Conservation (phyloP, 176 grass and related monocot species). For the Raddia guianensis region DNA sequence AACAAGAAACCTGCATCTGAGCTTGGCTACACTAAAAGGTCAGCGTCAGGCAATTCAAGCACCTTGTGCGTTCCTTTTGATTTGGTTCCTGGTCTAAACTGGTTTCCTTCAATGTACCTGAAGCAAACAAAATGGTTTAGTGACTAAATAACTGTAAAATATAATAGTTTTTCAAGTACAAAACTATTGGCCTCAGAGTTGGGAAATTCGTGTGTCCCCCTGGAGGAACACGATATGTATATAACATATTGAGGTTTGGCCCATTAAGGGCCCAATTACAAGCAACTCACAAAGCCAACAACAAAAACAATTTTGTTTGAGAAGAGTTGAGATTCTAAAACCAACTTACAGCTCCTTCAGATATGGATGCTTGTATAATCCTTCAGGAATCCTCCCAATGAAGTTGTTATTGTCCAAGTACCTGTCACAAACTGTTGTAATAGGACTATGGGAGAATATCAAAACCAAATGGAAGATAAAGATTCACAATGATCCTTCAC, state of each 20-base stretch:
- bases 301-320: not conserved
- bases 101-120: slow-evolving; percentile 90
- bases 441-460: not conserved
- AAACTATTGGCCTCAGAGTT: too few species aligned
- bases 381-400: slow-evolving; percentile 89
- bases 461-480: not conserved
- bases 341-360: slow-evolving; percentile 85
- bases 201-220: too few species aligned
- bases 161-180: not conserved
- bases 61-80: slow-evolving; percentile 89
- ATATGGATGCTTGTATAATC: slow-evolving; percentile 86
- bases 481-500: not conserved
- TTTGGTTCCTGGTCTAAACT: slow-evolving; percentile 81
- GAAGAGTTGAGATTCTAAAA: slow-evolving; percentile 31
- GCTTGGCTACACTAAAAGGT: slow-evolving; percentile 64
- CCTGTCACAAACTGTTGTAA: slow-evolving; percentile 41
- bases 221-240: too few species aligned
- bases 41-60: slow-evolving; percentile 76
- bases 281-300: too few species aligned
- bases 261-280: too few species aligned
- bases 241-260: too few species aligned
- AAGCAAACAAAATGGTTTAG: slow-evolving; percentile 25
- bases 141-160: not conserved
- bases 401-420: slow-evolving; percentile 93
- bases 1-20: not conserved